Conservation (phyloP, 2,329 filamentous ascomycete species). For the Paecilomyces fulvus region DNA sequence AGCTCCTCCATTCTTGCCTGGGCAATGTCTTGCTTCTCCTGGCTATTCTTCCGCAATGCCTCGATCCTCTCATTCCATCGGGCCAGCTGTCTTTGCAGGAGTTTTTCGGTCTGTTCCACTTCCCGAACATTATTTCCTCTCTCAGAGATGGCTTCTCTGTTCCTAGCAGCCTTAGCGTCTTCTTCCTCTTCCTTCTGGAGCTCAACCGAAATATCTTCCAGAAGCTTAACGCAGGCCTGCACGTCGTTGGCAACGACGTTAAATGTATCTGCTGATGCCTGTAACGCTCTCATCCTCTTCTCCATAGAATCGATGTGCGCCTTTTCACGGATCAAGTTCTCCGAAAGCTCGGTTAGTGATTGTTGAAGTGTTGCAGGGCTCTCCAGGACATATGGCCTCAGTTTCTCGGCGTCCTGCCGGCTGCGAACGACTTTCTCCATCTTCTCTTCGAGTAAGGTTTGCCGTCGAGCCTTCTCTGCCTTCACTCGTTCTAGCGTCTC, state of each 20-base stretch:
- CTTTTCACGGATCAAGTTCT: constrained; percentile 69
- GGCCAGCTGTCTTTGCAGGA: constrained; percentile 73
- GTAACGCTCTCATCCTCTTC: constrained; percentile 74
- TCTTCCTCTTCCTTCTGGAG: constrained; percentile 88
- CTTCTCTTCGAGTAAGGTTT: constrained; percentile 47
- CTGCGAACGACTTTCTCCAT: constrained; percentile 51
- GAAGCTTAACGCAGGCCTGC: constrained; percentile 74
- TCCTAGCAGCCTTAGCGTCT: constrained; percentile 66
- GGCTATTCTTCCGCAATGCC: constrained; percentile 69
- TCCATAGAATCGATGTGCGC: constrained; percentile 81
- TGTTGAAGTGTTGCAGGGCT: constrained; percentile 77
- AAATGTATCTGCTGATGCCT: constrained; percentile 88
- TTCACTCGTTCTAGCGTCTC: constrained; percentile 77
- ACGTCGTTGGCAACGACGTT: constrained; percentile 76
- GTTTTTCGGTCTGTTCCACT: constrained; percentile 77
- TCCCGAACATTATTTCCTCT: constrained; percentile 83
- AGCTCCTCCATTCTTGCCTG: constrained; percentile 88
- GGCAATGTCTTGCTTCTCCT: constrained; percentile 70
- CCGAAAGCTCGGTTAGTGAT: constrained; percentile 70
- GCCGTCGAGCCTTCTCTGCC: constrained; percentile 67
- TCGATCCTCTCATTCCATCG: constrained; percentile 85
- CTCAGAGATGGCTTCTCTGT: constrained; percentile 80
- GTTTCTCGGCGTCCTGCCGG: constrained; percentile 77
- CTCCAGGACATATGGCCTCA: constrained; percentile 86
- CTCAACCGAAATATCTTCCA: constrained; percentile 80